Conservation (phyloP, 2,329 filamentous ascomycete species). For the Triangularia setosa region DNA sequence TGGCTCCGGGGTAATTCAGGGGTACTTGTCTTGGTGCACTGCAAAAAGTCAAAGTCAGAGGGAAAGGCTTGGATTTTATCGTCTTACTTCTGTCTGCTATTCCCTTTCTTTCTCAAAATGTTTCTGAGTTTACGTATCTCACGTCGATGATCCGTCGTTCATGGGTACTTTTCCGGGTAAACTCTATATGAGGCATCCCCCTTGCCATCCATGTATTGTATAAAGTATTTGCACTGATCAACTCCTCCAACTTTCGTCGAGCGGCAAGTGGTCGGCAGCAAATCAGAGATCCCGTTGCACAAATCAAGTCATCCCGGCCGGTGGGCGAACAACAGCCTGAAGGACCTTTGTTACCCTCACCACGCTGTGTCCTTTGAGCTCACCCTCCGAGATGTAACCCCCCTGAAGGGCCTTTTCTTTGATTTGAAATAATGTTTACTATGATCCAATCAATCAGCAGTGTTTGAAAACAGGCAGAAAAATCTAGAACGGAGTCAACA, state of each 20-base stretch:
- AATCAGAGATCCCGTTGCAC: background rate
- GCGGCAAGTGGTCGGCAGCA: background rate
- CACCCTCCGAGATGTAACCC: conserved; percentile 8
- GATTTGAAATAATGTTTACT: background rate
- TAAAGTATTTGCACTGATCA: background rate
- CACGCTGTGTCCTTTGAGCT: background rate
- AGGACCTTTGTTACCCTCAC: background rate
- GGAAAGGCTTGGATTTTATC: background rate
- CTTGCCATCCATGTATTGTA: background rate
- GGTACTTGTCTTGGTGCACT: background rate
- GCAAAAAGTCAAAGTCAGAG: background rate
- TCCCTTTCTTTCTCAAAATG: background rate
- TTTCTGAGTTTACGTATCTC: too few species aligned
- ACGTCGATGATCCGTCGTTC: background rate
- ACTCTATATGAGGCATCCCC: background rate
- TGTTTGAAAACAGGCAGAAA: background rate
- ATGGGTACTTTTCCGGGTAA: background rate
- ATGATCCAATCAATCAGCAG: background rate
- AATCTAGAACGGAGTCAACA: background rate
- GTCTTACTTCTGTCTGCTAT: background rate
- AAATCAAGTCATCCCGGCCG: background rate
- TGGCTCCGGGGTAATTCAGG: background rate
- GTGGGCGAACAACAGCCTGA: background rate
- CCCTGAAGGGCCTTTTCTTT: background rate
- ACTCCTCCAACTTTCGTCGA: background rate